A percentile compares a stretch with the other conserved stretches of the same genome.
These are phyloP conservation scores for Venturia carpophila DNA, from an alignment of 2,329 filamentous ascomycete genomes.

Conservation along the genomic window DNA sequence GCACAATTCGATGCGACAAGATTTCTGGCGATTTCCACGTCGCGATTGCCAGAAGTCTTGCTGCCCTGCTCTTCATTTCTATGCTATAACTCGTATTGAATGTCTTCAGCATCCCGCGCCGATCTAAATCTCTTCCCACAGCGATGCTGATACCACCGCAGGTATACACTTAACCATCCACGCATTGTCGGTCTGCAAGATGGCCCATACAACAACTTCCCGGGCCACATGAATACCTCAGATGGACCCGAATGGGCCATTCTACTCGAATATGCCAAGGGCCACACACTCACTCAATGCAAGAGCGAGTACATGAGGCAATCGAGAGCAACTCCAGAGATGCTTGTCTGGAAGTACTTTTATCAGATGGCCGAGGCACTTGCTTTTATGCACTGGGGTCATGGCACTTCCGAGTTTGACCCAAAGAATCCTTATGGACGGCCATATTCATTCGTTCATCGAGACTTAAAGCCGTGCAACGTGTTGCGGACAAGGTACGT, in stretches of 20 bases:
- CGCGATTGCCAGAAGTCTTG: background rate
- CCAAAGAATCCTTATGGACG: background rate
- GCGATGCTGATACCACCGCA: background rate
- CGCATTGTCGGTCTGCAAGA: background rate
- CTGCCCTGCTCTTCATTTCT: no score
- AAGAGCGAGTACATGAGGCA: slow-evolving; percentile 10
- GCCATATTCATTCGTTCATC: slow-evolving; percentile 12
- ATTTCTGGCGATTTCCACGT: background rate
- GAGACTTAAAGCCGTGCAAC: slow-evolving; percentile 13
- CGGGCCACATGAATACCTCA: background rate
- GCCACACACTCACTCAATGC: background rate
- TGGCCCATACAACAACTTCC: slow-evolving; percentile 5
- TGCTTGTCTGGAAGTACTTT: slow-evolving; percentile 13
- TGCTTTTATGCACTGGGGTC: slow-evolving; percentile 12
- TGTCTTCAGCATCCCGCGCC: no score
- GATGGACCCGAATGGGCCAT: slow-evolving; percentile 2
- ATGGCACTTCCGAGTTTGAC: background rate
- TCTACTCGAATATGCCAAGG: background rate
- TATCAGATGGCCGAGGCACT: slow-evolving; percentile 13
- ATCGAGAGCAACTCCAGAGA: slow-evolving; percentile 1
- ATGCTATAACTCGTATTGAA: no score
- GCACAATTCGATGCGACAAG: background rate
- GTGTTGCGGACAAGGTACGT: slow-evolving; percentile 13
- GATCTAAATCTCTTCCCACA: no score
- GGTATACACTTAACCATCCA: background rate